Base-by-base conservation (phyloP, 2,329 filamentous ascomycete species). In the Fusarium temperatum region DNA sequence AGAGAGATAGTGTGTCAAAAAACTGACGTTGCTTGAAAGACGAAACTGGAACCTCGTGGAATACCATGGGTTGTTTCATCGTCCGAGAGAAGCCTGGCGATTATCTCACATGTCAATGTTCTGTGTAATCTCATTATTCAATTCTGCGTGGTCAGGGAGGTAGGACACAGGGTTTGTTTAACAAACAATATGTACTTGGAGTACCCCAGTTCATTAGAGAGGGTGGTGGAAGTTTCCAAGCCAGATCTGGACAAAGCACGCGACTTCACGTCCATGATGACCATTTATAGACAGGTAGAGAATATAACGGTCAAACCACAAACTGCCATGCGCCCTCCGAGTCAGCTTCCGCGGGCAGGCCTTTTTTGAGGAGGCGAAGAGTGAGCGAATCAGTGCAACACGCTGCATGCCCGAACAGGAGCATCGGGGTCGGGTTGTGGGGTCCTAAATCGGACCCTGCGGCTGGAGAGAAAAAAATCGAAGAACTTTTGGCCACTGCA, bases 391-490 rank as follows among this genome's bases (percentile, higher is more conserved):
- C 70, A 73, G 45, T 54, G 53, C 66, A 62, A 71, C 41, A 66
- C 48, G 41, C 55, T 51, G 65, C 47, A 61, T 41, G 50, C 55
- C 55, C 51, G 28, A 36, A 54, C 30, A 68, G 56, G 30, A 63
- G 32, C 44, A 66, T 54, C 56, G 48, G 32, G 28, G 50, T 51
- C 50, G 44, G 42, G 42, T 36, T 68, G 57, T 72, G 58, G 71
- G 53, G 62, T 66, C 67, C 68, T 63, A 71, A 67, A 76, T 75
- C 70, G 76, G 75, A 78, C 76, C 76, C 76, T 78, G 71, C 75
- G 76, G 75, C 67, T 73, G 66, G 72, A 74, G 66, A 75, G 65
- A 66, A 74, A 77, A 75, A 77, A 78, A 75, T 73, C 61, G 66
- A 66, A 72, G 69, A 68, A 68, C 48, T 38, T 67, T 68, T 77